Base-by-base conservation (phyloP, 805 yeast genomes). In the Millerozyma miso region DNA sequence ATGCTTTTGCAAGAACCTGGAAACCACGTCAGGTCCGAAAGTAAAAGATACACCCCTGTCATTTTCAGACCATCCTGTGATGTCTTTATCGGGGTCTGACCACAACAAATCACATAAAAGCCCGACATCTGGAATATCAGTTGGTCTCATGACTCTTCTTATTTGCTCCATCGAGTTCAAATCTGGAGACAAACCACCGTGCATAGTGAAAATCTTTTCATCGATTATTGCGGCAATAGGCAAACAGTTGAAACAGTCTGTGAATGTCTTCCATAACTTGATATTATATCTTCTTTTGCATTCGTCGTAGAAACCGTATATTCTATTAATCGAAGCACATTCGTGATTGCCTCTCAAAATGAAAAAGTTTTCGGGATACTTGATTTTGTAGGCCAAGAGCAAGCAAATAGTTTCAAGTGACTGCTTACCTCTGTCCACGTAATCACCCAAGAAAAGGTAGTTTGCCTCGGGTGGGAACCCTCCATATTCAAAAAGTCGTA, bases 381-480 rank as follows among this genome's bases (percentile, higher is more conserved):
- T 91, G 69, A 91, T 91, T 73, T 91, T 91, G 76, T 91, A 91
- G 35, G 97, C 97, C 60, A 91, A 79, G 59, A 91, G 74, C 51
- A 91, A 73, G 68, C 98, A 91, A 58, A 91, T 91, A 14, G 98
- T 93, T 68, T 91, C 99, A 56, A 93, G 73, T 23, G 96, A 88
- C 74, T 93, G 98, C 64, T 90, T 89, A 60, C 99, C 99, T 76
- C 99, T 85, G 74, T 91, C 99, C 53, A 91, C 99, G 62, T 91
- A 91, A 75, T 91, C 99, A 53, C 99, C 99, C 46, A 91, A 71
- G 63, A 91, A 91, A 57, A 91, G 74, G 71, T 91, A 91, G 73
- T 91, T 91, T 15, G 98, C 95, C 66, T 93, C 98, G 10, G 99
- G 99, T 1, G 99, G 99, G 76, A 93, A 91, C 2, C 98, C 99